Percentiles rank a stretch among this genome's conserved stretches.
Conservation (phyloP, 495 filamentous ascomycete species). For the Pyrenula massariospora region DNA sequence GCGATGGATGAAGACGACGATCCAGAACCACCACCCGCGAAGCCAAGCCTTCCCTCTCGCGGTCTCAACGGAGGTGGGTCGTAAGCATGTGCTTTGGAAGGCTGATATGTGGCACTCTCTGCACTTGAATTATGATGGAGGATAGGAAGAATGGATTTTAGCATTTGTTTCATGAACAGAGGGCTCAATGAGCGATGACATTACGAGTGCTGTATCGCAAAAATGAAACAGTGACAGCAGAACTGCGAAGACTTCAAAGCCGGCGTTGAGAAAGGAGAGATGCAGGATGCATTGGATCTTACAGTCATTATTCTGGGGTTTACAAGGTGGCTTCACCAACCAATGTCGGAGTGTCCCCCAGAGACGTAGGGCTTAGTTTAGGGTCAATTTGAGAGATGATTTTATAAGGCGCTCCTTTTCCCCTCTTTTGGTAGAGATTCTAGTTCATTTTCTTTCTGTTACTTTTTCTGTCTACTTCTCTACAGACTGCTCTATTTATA, state of each 20-base stretch:
- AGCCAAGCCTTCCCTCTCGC: slow-evolving; percentile 6
- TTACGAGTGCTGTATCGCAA: not conserved
- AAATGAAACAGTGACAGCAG: not conserved
- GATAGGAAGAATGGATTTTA: not conserved
- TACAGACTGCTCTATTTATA: no score
- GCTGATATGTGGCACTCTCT: no score
- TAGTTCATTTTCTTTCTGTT: no score
- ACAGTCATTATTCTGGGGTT: not conserved
- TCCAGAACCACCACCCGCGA: slow-evolving; percentile 8
- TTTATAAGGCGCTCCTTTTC: no score
- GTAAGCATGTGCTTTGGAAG: not conserved
- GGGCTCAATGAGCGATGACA: not conserved
- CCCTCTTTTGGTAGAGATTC: no score
- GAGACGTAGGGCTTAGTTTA: no score
- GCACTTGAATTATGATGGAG: no score
- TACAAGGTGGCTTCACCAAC: not conserved
- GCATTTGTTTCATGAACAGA: not conserved
- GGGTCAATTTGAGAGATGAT: no score
- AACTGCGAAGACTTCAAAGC: not conserved
- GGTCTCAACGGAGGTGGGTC: not conserved
- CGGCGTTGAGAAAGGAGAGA: not conserved
- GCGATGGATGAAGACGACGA: slow-evolving; percentile 42
- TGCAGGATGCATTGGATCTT: not conserved
- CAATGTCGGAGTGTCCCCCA: no score
- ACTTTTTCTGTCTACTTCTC: no score